These are phyloP conservation scores for Candida sonorensis DNA, from an alignment of 805 yeast genomes.

Conservation along the genomic window DNA sequence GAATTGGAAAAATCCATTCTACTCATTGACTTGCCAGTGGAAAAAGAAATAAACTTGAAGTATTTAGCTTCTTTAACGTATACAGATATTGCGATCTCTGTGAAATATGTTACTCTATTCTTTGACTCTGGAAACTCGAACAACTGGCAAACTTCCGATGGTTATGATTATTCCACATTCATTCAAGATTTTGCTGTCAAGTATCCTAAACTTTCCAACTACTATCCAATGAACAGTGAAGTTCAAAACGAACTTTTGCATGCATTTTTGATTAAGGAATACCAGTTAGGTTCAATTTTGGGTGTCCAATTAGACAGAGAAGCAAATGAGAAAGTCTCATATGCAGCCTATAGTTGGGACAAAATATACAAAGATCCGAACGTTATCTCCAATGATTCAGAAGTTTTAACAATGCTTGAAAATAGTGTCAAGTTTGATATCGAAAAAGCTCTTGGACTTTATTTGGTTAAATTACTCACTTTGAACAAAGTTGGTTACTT, in stretches of 20 bases:
- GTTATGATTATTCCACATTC: too few species aligned
- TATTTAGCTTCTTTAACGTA: too few species aligned
- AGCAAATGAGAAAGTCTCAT: too few species aligned
- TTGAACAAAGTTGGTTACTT: conserved; percentile 12
- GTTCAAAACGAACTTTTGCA: conserved; percentile 28
- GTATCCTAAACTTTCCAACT: background rate
- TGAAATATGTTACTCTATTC: too few species aligned
- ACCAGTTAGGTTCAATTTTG: conserved; percentile 32
- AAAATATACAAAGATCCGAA: too few species aligned
- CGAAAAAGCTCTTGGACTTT: conserved; percentile 18
- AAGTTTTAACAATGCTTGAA: background rate
- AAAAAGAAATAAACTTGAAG: too few species aligned
- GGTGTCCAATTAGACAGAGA: conserved; percentile 39
- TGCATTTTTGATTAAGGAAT: conserved; percentile 45
- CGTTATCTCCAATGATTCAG: conserved; percentile 5
- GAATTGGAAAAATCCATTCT: too few species aligned
- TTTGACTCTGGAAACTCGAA: too few species aligned
- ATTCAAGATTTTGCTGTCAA: conserved; percentile 25
- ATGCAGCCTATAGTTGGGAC: too few species aligned
- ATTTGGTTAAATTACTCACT: conserved; percentile 18
- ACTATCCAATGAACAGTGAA: background rate
- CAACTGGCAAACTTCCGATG: too few species aligned
- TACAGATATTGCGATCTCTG: too few species aligned
- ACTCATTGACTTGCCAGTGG: too few species aligned
- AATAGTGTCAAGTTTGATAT: background rate